Percentiles rank a stretch among this genome's conserved stretches.
Conservation (phyloP, 73 alveolate species). For the Uronychia binucleata region DNA sequence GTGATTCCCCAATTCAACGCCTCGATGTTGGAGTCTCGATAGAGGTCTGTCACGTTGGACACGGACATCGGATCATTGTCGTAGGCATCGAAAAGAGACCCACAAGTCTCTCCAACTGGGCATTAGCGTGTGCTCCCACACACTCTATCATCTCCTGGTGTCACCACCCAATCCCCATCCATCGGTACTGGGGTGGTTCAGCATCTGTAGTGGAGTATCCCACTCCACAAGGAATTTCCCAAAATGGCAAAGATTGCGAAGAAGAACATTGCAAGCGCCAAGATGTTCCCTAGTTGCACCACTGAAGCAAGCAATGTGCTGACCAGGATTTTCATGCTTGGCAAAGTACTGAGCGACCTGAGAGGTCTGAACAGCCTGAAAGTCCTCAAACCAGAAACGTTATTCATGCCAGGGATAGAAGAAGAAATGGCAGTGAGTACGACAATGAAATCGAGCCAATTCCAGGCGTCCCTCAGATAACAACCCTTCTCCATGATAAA, state of each 20-base stretch:
- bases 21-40: not conserved
- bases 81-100: not conserved
- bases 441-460: slow-evolving; percentile 44
- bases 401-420: not conserved
- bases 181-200: slow-evolving; percentile 39
- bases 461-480: slow-evolving; percentile 80
- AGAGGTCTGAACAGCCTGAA: slow-evolving; percentile 88
- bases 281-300: slow-evolving; percentile 83
- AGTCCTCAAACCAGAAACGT: slow-evolving; percentile 61
- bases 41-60: not conserved
- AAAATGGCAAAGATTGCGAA: slow-evolving; percentile 92
- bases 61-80: too few relatives aligned
- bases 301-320: slow-evolving; percentile 83
- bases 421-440: slow-evolving; percentile 9
- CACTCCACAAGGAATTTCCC: slow-evolving; percentile 83
- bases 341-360: slow-evolving; percentile 75
- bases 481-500: slow-evolving; percentile 31
- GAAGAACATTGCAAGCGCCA: slow-evolving; percentile 77
- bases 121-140: not conserved
- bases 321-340: slow-evolving; percentile 74
- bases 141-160: not conserved
- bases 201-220: slow-evolving; percentile 75
- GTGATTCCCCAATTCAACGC: slow-evolving; percentile 52
- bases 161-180: slow-evolving; percentile 17
- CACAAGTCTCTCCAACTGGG: not conserved